Conservation (phyloP, 768 basidiomycete genomes). For the Tricholoma saponaceum region DNA sequence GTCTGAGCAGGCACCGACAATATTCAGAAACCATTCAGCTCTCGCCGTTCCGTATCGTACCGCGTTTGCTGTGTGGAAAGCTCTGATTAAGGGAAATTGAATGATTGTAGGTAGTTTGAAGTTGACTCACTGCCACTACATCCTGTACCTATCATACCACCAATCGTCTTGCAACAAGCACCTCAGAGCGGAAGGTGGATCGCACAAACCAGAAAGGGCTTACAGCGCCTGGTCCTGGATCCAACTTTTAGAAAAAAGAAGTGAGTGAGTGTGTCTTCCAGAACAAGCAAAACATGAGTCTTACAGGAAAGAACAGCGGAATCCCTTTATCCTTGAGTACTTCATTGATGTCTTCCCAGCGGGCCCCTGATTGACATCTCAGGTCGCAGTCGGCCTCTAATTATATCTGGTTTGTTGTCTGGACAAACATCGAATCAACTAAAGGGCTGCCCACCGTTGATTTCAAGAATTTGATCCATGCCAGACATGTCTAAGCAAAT, state of each 20-base stretch:
- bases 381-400: conserved; percentile 71
- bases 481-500: conserved; percentile 80
- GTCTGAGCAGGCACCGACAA: conserved; percentile 40
- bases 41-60: conserved; percentile 86
- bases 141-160: conserved; percentile 86
- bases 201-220: conserved; percentile 17
- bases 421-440: background rate
- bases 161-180: conserved; percentile 54
- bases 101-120: background rate
- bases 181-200: conserved; percentile 1
- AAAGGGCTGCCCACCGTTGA: conserved; percentile 50
- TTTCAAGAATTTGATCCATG: conserved; percentile 79
- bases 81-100: background rate
- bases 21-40: conserved; percentile 83
- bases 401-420: background rate
- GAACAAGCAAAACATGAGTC: conserved; percentile 12
- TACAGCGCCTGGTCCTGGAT: conserved; percentile 70
- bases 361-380: conserved; percentile 69
- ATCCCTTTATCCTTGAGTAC: conserved; percentile 64
- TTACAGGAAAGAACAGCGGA: conserved; percentile 83
- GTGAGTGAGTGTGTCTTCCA: background rate
- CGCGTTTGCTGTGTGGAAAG: conserved; percentile 54
- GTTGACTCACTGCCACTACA: conserved; percentile 71
- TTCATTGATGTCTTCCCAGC: conserved; percentile 78
- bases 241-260: conserved; percentile 40